Percentiles rank a stretch among this genome's conserved stretches.
These are phyloP conservation scores for Cladosporium sp. DNA, from an alignment of 2,329 filamentous ascomycete species.

Conservation along the genomic window DNA sequence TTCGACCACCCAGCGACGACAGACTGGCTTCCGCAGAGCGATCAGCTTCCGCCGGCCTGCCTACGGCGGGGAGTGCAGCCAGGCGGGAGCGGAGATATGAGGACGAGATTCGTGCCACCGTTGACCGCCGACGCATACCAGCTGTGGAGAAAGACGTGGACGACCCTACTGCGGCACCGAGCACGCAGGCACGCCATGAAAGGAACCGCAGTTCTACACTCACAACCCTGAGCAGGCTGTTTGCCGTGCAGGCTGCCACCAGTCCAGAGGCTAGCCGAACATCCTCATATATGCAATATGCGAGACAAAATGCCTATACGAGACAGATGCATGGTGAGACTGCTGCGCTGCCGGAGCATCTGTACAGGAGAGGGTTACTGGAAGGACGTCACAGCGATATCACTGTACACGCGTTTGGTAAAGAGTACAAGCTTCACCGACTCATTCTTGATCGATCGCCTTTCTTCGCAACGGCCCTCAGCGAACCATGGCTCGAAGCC, in stretches of 20 bases:
- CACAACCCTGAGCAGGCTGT: slow-evolving; percentile 42
- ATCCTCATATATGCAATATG: slow-evolving; percentile 36
- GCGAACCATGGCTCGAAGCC: slow-evolving; percentile 54
- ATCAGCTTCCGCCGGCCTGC: slow-evolving; percentile 11
- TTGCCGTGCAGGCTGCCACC: slow-evolving; percentile 36
- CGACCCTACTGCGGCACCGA: slow-evolving; percentile 41
- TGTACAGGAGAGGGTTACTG: slow-evolving; percentile 50
- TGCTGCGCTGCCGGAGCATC: slow-evolving; percentile 44
- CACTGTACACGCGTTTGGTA: slow-evolving; percentile 49
- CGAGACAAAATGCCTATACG: slow-evolving; percentile 15
- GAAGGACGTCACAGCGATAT: slow-evolving; percentile 53
- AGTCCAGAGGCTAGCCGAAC: slow-evolving; percentile 38
- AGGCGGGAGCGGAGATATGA: slow-evolving; percentile 14
- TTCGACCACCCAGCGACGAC: slow-evolving; percentile 12
- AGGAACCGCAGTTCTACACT: slow-evolving; percentile 38
- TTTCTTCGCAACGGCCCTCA: slow-evolving; percentile 53
- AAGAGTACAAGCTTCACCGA: slow-evolving; percentile 50
- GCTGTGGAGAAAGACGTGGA: slow-evolving; percentile 46
- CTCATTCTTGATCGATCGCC: slow-evolving; percentile 53
- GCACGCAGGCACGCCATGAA: slow-evolving; percentile 27
- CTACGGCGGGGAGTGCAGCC: neutral
- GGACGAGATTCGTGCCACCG: slow-evolving; percentile 21
- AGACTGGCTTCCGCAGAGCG: slow-evolving; percentile 13
- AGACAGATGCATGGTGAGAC: slow-evolving; percentile 17
- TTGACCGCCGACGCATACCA: slow-evolving; percentile 32